Percentiles rank a stretch among this genome's conserved stretches.
Conservation (phyloP, 257 asterid genomes). For the Buddleja alternifolia region DNA sequence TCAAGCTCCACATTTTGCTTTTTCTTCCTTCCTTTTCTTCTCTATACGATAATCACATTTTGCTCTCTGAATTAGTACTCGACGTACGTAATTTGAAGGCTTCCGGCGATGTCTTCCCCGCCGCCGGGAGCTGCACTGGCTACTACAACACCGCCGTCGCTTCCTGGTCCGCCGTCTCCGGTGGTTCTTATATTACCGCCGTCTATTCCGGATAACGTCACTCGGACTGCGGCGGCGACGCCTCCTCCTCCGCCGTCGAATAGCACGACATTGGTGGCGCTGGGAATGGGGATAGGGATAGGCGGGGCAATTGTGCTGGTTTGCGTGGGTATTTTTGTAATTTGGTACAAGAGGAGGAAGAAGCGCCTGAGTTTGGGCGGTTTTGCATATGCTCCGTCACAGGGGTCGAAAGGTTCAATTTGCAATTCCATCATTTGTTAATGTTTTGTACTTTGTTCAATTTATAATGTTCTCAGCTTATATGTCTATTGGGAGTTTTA, state of each 20-base stretch:
- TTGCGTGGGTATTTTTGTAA: conserved; percentile 61
- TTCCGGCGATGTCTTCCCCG: conserved; percentile 43
- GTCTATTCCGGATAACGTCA: conserved; percentile 33
- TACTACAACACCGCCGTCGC: conserved; percentile 32
- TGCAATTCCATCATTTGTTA: neutral
- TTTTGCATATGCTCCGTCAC: conserved; percentile 31
- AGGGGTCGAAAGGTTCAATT: conserved; percentile 55
- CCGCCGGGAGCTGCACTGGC: conserved; percentile 36
- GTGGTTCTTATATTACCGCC: conserved; percentile 36
- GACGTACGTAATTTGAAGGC: conserved; percentile 19
- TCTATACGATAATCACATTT: neutral
- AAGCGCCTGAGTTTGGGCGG: conserved; percentile 40
- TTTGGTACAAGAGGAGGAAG: conserved; percentile 79
- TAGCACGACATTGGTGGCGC: conserved; percentile 56
- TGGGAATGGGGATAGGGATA: conserved; percentile 86
- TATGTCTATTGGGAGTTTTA: too few relatives aligned
- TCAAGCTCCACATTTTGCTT: conserved; percentile 4
- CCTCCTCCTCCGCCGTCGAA: conserved; percentile 30
- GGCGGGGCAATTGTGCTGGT: conserved; percentile 76
- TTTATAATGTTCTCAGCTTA: neutral
- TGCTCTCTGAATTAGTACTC: neutral
- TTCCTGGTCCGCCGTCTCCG: conserved; percentile 47
- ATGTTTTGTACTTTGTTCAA: neutral
- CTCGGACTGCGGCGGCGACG: conserved; percentile 19
- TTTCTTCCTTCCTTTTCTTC: too few relatives aligned